phyloP scores from a whole-genome alignment of 192 early-diverging fungal species.

The Physocladia obscura region DNA sequence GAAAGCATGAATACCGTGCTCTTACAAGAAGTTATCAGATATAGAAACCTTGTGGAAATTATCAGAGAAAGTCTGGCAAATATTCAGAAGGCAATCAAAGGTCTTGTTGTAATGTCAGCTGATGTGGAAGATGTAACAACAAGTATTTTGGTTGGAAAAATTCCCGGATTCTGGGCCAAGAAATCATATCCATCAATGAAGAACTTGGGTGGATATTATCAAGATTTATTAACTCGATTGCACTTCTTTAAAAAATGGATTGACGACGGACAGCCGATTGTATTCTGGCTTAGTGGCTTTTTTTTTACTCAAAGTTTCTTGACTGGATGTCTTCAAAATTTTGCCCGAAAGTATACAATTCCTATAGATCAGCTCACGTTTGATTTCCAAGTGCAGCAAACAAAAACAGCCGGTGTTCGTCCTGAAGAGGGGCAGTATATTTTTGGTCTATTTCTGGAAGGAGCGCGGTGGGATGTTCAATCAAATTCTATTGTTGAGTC shows the following conservation, averaged over 20 bases:
- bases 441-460: constrained; percentile 61
- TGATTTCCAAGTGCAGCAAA: constrained; percentile 54
- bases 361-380: constrained; percentile 60
- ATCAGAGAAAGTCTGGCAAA: constrained; percentile 55
- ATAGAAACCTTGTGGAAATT: constrained; percentile 51
- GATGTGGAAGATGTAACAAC: constrained; percentile 60
- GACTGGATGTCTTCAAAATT: constrained; percentile 60
- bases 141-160: constrained; percentile 54
- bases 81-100: constrained; percentile 66
- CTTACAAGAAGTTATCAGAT: constrained; percentile 61
- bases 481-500: constrained; percentile 56
- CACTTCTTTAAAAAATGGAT: constrained; percentile 58
- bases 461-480: constrained; percentile 60
- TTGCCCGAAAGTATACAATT: constrained; percentile 60
- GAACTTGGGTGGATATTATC: constrained; percentile 52
- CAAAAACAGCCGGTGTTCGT: constrained; percentile 52
- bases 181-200: constrained; percentile 66
- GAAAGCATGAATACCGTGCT: constrained; percentile 68
- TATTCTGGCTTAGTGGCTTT: constrained; percentile 67
- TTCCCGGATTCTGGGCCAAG: constrained; percentile 55
- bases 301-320: constrained; percentile 66
- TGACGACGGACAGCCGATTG: constrained; percentile 58
- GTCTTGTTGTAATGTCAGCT: constrained; percentile 60
- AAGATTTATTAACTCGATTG: constrained; percentile 51
- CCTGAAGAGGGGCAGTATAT: constrained; percentile 66